phyloP scores from a whole-genome alignment of 2,329 filamentous ascomycete genomes.

The Talaromyces sp. region DNA sequence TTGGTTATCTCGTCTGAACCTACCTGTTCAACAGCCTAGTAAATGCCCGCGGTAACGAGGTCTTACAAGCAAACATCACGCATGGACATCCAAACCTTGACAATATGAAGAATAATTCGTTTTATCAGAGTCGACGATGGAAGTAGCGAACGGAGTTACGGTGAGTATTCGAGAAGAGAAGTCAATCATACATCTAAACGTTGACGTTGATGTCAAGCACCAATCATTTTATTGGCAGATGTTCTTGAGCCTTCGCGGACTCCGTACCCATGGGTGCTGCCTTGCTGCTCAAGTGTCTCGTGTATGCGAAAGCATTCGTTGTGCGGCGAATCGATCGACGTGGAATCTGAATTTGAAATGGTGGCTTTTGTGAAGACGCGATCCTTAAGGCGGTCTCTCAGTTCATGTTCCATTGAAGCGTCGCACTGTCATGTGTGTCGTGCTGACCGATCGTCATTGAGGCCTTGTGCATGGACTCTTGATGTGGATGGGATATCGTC shows the following conservation, averaged over 20 bases:
- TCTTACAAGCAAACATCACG: not conserved
- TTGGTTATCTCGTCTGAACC: not conserved
- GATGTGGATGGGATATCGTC: no score
- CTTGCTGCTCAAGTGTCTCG: not conserved
- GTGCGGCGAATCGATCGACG: not conserved
- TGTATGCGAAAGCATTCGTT: not conserved
- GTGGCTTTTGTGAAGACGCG: not conserved
- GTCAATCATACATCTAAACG: not conserved
- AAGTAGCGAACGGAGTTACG: not conserved
- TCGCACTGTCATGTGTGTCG: not conserved
- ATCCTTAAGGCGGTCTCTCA: no score
- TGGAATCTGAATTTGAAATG: no score
- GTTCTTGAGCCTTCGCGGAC: not conserved
- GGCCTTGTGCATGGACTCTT: not conserved
- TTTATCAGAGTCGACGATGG: not conserved
- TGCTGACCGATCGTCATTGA: not conserved
- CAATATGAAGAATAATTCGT: not conserved
- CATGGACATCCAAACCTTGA: not conserved
- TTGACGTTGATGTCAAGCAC: not conserved
- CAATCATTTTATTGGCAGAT: not conserved
- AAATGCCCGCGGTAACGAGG: not conserved
- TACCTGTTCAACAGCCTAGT: not conserved
- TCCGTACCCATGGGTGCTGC: not conserved
- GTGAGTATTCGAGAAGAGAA: not conserved
- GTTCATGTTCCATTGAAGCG: not conserved